Percentiles rank a stretch among this genome's conserved stretches.
phyloP scores from a whole-genome alignment of 768 basidiomycete genomes.

The Pisolithus tinctorius region DNA sequence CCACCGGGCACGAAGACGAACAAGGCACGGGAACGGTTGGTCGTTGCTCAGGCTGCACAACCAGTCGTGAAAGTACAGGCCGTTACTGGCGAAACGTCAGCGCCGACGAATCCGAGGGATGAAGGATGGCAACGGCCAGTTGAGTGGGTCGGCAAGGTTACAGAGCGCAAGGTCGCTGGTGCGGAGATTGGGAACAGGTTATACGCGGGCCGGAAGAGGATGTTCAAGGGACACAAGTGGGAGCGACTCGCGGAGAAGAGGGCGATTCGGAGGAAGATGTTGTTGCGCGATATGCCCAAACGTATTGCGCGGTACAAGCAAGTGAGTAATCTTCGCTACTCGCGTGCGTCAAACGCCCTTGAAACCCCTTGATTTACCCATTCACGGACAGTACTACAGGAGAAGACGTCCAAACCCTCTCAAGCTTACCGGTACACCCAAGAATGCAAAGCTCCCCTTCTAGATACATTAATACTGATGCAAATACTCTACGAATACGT shows the following conservation, averaged over 20 bases:
- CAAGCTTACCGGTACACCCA: constrained; percentile 39
- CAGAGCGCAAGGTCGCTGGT: constrained; percentile 38
- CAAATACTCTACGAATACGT: neutral
- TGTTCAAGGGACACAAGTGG: constrained; percentile 95
- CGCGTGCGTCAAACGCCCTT: neutral
- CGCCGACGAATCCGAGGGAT: neutral
- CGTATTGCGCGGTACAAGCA: constrained; percentile 61
- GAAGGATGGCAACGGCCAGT: constrained; percentile 19
- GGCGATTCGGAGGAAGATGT: constrained; percentile 41
- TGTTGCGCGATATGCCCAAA: constrained; percentile 65
- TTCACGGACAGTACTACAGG: constrained; percentile 20
- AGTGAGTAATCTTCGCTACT: constrained; percentile 33
- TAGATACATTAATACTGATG: constrained; percentile 23
- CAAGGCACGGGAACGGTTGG: neutral
- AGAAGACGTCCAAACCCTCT: constrained; percentile 50
- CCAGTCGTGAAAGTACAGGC: constrained; percentile 4
- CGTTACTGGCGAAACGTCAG: neutral
- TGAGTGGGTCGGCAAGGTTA: constrained; percentile 37
- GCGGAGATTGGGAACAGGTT: constrained; percentile 53
- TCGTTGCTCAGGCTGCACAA: constrained; percentile 13
- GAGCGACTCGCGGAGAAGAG: constrained; percentile 51
- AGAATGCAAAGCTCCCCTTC: constrained; percentile 51
- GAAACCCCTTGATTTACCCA: constrained; percentile 1
- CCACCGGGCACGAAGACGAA: constrained; percentile 61
- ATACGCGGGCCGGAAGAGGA: constrained; percentile 71